A percentile compares a stretch with the other conserved stretches of the same genome.
Conservation (phyloP, 192 early-diverging fungal genomes). For the Coemansia sp. region DNA sequence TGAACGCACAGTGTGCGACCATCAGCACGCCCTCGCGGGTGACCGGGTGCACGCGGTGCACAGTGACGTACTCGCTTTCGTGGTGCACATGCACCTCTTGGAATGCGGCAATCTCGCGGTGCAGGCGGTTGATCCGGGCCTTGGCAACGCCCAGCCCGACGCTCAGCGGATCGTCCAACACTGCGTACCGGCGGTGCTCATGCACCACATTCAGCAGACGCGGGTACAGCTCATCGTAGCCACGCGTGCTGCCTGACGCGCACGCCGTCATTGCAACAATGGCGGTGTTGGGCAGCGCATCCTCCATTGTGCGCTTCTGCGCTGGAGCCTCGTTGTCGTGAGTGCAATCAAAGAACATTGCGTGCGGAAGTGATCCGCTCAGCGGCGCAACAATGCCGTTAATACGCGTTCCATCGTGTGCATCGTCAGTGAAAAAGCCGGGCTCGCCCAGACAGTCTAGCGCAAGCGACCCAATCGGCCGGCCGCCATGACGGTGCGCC, state of each 20-base stretch:
- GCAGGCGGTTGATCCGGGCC: conserved; percentile 69
- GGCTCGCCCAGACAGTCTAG: conserved; percentile 60
- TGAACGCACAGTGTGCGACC: conserved; percentile 86
- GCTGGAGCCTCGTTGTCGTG: conserved; percentile 98
- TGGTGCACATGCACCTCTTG: conserved; percentile 95
- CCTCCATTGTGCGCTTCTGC: conserved; percentile 85
- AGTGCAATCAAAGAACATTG: conserved; percentile 98
- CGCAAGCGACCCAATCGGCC: conserved; percentile 85
- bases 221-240: conserved; percentile 95
- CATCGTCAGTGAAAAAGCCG: conserved; percentile 41
- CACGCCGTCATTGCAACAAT: conserved; percentile 87
- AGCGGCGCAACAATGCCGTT: conserved; percentile 65
- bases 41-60: conserved; percentile 90
- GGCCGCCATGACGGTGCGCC: conserved; percentile 89
- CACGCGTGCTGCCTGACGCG: conserved; percentile 94
- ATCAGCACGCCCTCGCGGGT: conserved; percentile 90
- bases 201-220: conserved; percentile 82
- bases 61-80: conserved; percentile 89
- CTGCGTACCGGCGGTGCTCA: conserved; percentile 77
- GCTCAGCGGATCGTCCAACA: conserved; percentile 55
- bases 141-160: conserved; percentile 68
- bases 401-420: conserved; percentile 43
- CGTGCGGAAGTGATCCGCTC: conserved; percentile 80
- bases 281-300: conserved; percentile 90
- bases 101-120: conserved; percentile 81